Base-by-base conservation (phyloP, 2,329 filamentous ascomycete species). In the Pyricularia sp. region DNA sequence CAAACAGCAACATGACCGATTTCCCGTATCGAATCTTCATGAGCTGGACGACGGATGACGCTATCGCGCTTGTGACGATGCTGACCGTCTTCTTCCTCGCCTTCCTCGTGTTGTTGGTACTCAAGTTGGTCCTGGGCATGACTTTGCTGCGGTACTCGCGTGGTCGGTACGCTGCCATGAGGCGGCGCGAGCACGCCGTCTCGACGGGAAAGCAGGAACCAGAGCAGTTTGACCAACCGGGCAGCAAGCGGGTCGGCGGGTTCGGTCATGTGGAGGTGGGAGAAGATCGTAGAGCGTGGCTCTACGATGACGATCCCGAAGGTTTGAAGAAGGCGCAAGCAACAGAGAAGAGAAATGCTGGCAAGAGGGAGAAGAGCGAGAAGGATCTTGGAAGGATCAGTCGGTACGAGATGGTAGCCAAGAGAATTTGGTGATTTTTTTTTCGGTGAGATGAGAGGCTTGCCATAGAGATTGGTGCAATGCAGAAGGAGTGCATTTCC, bases 401-500 rank as follows among this genome's bases (percentile, higher is more conserved):
- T 73, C 85, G 95, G 74, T 99, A 97, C 81, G 93, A 93, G 76
- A 97, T 98, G 95, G 90, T 93, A 74, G 92, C 93, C 0, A 98
- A 97, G 84, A 86, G 95, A 77, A 99, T 99, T 74, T 99, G 95
- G 95, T 98, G 50, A 58, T 58, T 30, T 36, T 36, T 3, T 33
- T 61, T 20, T 26, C 4, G 59, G 42, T 17, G 5, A 50, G 42
- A 36, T 50, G 2, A 2, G 42, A 50, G 42, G 20, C 42, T n/a
- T 42, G 36, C 3, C 2, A 42, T 2, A 42, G 36, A 17, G 36
- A 42, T 1, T 2, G 36, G 6, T 20, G 36, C 4, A 20, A 17
- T 20, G 36, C 4, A 20, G 17, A 17, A 17, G 36, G 2, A n/a
- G 42, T 50, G 42, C 42, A 50, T 50, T 36, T 14, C 14, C 6